Percentiles rank a stretch among this genome's conserved stretches.
Evolutionary conservation across 179 eudicot species (phyloP).

Genomic region (Silene vulgaris): DNA sequence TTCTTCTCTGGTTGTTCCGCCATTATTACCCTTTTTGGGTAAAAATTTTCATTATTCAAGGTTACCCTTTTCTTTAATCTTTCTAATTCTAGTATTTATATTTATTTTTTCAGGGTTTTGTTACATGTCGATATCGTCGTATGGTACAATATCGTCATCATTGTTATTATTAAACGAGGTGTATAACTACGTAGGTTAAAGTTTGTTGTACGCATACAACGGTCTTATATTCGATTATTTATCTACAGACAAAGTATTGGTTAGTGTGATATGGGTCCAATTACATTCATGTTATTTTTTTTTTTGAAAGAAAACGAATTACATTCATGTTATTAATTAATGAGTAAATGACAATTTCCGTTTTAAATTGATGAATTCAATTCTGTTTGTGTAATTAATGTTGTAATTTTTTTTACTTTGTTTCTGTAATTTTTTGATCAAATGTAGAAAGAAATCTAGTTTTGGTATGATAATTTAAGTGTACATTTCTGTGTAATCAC

Average conservation of each 20-base stretch:
- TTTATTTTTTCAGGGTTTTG: not conserved
- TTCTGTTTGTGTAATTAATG: not conserved
- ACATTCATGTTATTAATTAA: too few relatives aligned
- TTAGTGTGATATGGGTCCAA: too few relatives aligned
- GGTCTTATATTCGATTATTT: not conserved
- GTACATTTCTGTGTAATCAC: not conserved
- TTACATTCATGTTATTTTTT: too few relatives aligned
- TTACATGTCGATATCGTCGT: not conserved
- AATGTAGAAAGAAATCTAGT: slow-evolving; percentile 2
- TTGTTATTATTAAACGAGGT: too few relatives aligned
- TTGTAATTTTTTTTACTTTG: not conserved
- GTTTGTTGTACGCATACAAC: not conserved
- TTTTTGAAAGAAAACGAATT: too few relatives aligned
- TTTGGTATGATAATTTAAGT: not conserved
- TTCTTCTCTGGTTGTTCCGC: slow-evolving; percentile 12
- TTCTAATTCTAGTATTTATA: not conserved
- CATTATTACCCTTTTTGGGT: slow-evolving; percentile 4
- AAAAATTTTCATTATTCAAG: not conserved
- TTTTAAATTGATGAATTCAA: slow-evolving; percentile 1
- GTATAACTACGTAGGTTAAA: too few relatives aligned
- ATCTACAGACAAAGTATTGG: not conserved
- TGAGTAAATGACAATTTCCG: not conserved
- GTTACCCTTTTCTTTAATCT: slow-evolving; percentile 12
- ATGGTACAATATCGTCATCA: not conserved
- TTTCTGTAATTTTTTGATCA: slow-evolving; percentile 2